Base-by-base conservation (phyloP, 2,329 filamentous ascomycete species). In the Rhynchosporium agropyri region DNA sequence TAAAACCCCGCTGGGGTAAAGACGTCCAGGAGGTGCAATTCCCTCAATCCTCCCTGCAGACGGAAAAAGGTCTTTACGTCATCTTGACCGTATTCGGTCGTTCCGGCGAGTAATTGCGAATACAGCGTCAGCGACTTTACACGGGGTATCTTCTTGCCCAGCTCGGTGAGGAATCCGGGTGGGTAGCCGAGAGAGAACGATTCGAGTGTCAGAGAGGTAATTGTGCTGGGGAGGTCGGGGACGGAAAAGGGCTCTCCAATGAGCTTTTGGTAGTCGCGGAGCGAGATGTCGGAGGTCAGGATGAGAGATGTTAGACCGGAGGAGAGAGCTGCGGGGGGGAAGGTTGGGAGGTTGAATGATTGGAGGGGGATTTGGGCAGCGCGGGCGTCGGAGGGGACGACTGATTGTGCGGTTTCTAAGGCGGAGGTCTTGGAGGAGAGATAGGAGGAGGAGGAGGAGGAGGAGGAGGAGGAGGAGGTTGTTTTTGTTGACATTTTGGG, bases 181-280 rank as follows among this genome's bases (percentile, higher is more conserved):
- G 75, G 78, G 67, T 80, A 82, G 40, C 80, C 80, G 5, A 81
- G 72, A 12, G 75, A 75, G 74, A 82, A 82, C 33, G 80, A 74
- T 67, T 82, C 80, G 48, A 82, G 76, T 0, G 79, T 80, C 2
- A 82, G 72, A 61, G 71, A 71, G 40, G 77, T 77, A 65, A 81
- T 79, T 26, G 68, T 70, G 13, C 59, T 31, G 0, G 79, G 79
- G 0, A 81, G 71, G 2, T 69, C 63, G 2, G 78, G 76, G 28
- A 79, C 69, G 0, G 71, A 67, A 69, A 73, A 76, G 12, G 74
- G 68, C 12, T 67, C 50, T 3, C 33, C 58, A 43, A 82, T 74
- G 7, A 77, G 67, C 15, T 64, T 57, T 59, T 77, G 74, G 72
- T 81, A 82, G 45, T 79, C 77, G 65, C 78, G 76, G 60, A 79